These are phyloP conservation scores for Begonia peltatifolia DNA, from an alignment of 306 rosid genomes.

Conservation along the genomic window DNA sequence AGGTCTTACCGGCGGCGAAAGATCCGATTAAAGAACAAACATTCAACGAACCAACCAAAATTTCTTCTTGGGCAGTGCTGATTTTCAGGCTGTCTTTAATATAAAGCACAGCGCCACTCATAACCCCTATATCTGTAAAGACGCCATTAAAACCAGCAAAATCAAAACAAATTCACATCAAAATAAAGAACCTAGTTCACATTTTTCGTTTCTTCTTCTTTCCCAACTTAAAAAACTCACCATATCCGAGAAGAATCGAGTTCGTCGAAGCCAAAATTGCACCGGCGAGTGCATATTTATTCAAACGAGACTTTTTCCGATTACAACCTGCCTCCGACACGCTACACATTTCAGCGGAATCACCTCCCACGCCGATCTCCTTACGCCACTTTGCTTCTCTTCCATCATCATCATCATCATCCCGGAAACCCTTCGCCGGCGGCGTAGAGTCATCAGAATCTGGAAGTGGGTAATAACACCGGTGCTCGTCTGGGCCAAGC, in stretches of 20 bases:
- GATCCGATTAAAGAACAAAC: constrained; percentile 26
- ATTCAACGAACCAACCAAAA: constrained; percentile 29
- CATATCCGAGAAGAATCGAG: constrained; percentile 32
- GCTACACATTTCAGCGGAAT: background rate
- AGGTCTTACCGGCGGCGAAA: constrained; percentile 23
- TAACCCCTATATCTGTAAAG: constrained; percentile 28
- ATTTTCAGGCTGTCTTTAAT: constrained; percentile 18
- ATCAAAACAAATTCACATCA: background rate
- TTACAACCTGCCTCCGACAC: background rate
- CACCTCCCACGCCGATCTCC: background rate
- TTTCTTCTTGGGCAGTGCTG: constrained; percentile 18
- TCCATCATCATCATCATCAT: background rate
- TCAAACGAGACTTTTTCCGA: constrained; percentile 6
- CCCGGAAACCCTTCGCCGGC: background rate
- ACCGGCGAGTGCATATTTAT: constrained; percentile 30
- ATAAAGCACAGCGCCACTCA: constrained; percentile 33
- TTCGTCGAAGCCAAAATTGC: constrained; percentile 33
- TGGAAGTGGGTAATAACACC: constrained; percentile 5
- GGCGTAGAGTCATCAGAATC: background rate
- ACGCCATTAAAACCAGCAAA: background rate
- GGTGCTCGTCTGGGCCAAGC: too few relatives aligned
- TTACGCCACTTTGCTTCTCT: background rate
- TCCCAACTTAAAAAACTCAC: constrained; percentile 7
- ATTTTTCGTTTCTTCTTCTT: background rate
- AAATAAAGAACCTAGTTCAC: background rate